Percentiles rank a stretch among this genome's conserved stretches.
These are phyloP conservation scores for Tetradesmus obliquus DNA, from an alignment of 139 green algal species.

Conservation along the genomic window DNA sequence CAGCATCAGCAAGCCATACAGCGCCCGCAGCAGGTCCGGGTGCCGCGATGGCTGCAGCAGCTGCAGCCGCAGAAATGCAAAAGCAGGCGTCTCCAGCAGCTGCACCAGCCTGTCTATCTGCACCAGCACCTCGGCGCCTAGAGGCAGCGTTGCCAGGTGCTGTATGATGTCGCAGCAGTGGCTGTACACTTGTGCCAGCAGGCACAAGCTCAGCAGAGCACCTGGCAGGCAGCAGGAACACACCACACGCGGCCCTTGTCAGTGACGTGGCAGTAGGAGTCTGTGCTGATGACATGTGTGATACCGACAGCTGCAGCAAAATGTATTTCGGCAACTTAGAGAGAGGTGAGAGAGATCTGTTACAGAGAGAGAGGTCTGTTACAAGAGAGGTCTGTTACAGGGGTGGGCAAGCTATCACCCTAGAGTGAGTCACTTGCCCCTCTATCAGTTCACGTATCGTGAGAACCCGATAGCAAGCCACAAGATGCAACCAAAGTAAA, in stretches of 20 bases:
- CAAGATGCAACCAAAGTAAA: too few species aligned
- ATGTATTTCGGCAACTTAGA: too few species aligned
- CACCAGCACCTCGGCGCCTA: slow-evolving; percentile 78
- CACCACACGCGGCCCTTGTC: too few species aligned
- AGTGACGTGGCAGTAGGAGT: too few species aligned
- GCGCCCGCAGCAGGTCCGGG: slow-evolving; percentile 77
- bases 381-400: too few species aligned
- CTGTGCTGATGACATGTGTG: too few species aligned
- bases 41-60: slow-evolving; percentile 84
- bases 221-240: slow-evolving; percentile 59
- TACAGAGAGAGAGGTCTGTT: too few species aligned
- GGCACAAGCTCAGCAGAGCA: slow-evolving; percentile 86
- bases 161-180: slow-evolving; percentile 74
- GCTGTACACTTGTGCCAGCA: slow-evolving; percentile 83
- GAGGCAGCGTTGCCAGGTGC: slow-evolving; percentile 62
- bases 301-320: not conserved
- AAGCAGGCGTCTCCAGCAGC: slow-evolving; percentile 94
- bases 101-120: slow-evolving; percentile 90
- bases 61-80: slow-evolving; percentile 92
- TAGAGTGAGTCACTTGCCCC: too few species aligned
- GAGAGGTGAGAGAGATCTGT: too few species aligned
- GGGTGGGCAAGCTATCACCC: too few species aligned
- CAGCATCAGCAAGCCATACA: slow-evolving; percentile 96
- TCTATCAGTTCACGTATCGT: too few species aligned
- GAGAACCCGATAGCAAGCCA: too few species aligned